Base-by-base conservation (phyloP, 371 early-diverging fungal species). In the Lichtheimia ramosa region DNA sequence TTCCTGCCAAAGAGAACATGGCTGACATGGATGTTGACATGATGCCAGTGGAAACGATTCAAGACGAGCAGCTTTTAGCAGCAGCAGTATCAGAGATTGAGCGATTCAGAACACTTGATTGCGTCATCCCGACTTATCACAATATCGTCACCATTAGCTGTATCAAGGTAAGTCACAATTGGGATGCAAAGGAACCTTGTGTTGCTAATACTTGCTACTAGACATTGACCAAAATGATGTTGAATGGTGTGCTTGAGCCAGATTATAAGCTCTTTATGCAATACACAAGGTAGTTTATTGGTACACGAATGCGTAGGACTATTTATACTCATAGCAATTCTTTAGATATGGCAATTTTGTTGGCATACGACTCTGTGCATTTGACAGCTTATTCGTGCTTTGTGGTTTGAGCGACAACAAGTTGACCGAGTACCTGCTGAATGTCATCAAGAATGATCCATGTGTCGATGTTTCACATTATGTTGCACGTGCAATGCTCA, bases 141-240 rank as follows among this genome's bases (percentile, higher is more conserved):
- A 95, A 96, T 61, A 74, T 87, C 0, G 81, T 96, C n/a, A 95
- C 96, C 0, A 82, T 86, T 5, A 80, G 87, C 16, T 93, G 92
- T 61, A 66, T 96, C 3, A 83, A 88, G 70, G 90, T 88, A 48
- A 56, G 68, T 48, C 4, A 20, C 23, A 43, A 51, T 20, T 21
- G 28, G 12, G 7, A 20, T 8, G 3, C 15, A 46, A 3, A n/a
- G 10, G 6, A 12, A 18, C 24, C 48, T 25, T n/a, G 3, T 56
- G 15, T 24, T 21, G 15, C 16, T 53, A 15, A 20, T 8, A 18
- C 0, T 21, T 49, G 15, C 34, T 20, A 48, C 14, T 66, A 72
- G 60, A 72, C 73, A 10, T 64, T 71, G 56, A 72, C 77, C 3
- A 78, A 73, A 43, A 76, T 84, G 70, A 88, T 86, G 83, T 58